Conservation (phyloP, 2,329 filamentous ascomycete species). For the Tolypocladium ovalisporum region DNA sequence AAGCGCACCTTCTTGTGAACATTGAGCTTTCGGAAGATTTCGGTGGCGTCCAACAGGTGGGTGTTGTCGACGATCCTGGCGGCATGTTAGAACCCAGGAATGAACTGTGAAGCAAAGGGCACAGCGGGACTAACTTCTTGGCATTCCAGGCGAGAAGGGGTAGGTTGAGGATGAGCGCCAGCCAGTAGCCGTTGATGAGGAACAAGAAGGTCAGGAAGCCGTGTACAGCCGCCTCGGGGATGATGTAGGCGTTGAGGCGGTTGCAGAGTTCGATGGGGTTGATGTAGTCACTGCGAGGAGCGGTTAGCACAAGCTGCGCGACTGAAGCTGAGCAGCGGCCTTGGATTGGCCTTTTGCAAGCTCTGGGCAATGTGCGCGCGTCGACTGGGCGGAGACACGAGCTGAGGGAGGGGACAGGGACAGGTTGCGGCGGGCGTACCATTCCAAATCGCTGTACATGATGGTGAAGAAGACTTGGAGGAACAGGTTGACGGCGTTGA, state of each 20-base stretch:
- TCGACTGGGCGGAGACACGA: not conserved
- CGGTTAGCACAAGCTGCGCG: not conserved
- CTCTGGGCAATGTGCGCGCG: constrained; percentile 34
- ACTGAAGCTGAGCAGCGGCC: not conserved
- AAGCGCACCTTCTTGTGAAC: constrained; percentile 85
- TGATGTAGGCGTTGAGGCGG: constrained; percentile 98
- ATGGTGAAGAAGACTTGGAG: constrained; percentile 99
- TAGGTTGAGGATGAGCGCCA: constrained; percentile 83
- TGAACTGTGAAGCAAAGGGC: too few relatives aligned
- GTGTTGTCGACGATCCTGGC: constrained; percentile 90
- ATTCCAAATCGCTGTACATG: constrained; percentile 99
- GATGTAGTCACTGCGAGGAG: constrained; percentile 75
- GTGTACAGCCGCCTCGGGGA: constrained; percentile 96
- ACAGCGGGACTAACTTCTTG: constrained; percentile 70
- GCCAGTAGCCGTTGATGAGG: constrained; percentile 97
- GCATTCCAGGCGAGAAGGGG: constrained; percentile 87
- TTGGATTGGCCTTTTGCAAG: not conserved
- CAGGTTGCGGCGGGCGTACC: constrained; percentile 46
- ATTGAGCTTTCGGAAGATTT: constrained; percentile 98
- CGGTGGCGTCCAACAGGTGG: constrained; percentile 91
- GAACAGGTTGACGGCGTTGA: constrained; percentile 99
- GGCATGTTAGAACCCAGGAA: not conserved
- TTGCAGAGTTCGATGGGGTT: constrained; percentile 99
- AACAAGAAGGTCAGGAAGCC: constrained; percentile 93
- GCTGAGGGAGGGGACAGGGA: not conserved